phyloP scores from a whole-genome alignment of 2,329 filamentous ascomycete genomes.

The Leptographium lundbergii region DNA sequence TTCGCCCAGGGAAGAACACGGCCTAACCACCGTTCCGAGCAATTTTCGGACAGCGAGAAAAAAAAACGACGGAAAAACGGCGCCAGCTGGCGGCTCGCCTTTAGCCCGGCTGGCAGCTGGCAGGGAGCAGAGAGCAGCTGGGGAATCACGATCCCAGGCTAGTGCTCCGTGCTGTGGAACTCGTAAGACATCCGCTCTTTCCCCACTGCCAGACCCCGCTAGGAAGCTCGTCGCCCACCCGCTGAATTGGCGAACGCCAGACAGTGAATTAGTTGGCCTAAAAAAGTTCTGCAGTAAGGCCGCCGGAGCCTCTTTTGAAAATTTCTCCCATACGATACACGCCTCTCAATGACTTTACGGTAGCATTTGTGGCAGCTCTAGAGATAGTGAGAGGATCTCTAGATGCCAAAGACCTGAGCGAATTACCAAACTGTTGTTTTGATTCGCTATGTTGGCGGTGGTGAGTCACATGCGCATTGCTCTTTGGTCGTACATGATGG shows the following conservation, averaged over 20 bases:
- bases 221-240: constrained; percentile 7
- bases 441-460: constrained; percentile 22
- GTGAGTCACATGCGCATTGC: constrained; percentile 16
- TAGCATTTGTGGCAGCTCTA: constrained; percentile 63
- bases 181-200: too few relatives aligned
- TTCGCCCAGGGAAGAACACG: constrained; percentile 9
- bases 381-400: constrained; percentile 69
- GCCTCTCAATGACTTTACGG: constrained; percentile 45
- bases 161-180: too few relatives aligned
- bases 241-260: neutral
- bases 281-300: neutral
- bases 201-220: constrained; percentile 1
- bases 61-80: constrained; percentile 7
- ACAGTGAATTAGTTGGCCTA: neutral
- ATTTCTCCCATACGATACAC: neutral
- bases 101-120: constrained; percentile 4
- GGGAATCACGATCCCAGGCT: too few relatives aligned
- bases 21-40: constrained; percentile 11
- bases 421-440: constrained; percentile 13
- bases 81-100: constrained; percentile 7
- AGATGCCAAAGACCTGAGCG: constrained; percentile 42
- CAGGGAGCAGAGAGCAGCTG: too few relatives aligned
- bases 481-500: neutral
- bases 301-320: neutral
- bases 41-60: constrained; percentile 13